Base-by-base conservation (phyloP, 306 rosid genomes). In the Myrica gale region DNA sequence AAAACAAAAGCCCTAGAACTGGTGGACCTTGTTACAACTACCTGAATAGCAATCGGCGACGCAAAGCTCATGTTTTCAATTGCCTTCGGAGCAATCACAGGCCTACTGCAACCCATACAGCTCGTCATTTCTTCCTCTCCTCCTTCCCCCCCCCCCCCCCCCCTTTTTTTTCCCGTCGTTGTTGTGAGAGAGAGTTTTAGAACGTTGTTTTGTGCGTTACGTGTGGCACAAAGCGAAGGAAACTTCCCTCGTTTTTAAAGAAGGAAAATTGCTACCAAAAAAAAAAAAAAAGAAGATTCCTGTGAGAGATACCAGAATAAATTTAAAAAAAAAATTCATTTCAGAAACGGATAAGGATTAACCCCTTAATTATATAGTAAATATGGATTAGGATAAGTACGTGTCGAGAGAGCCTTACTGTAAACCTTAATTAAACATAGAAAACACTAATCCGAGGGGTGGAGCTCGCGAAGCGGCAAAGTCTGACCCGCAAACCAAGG, bases 51-150 rank as follows among this genome's bases (percentile, higher is more conserved):
- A 42, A 56, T 46, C 23, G 75, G 68, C 5, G 50, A 70, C 6
- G 47, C 21, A 77, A 90, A 76, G 69, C 55, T 76, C 21, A 76
- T 78, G 23, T 44, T 21, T 41, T 61, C 80, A 9, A 61, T 51
- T 37, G 85, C 60, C 43, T 67, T 78, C 41, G 75, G 75, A 82
- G 72, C 74, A 45, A 79, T 41, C 68, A 79, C 58, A 52, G 78
- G 79, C 32, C 74, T 70, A 13, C 78, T 41, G 23, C 85, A 78
- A 70, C 74, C 48, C 73, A 68, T 48, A 62, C 76, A 85, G 66
- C 74, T 77, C 99, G 88, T 90, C 39, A 68, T 72, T 44, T 68
- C 50, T 43, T 23, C 21, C 12, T 72, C 58, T 70, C 41, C 63
- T 7, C 50, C 26, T 56, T 45, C 37, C 46, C 51, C 54, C 46